Conservation (phyloP, 306 rosid genomes). For the Herpetospermum pedunculosum region DNA sequence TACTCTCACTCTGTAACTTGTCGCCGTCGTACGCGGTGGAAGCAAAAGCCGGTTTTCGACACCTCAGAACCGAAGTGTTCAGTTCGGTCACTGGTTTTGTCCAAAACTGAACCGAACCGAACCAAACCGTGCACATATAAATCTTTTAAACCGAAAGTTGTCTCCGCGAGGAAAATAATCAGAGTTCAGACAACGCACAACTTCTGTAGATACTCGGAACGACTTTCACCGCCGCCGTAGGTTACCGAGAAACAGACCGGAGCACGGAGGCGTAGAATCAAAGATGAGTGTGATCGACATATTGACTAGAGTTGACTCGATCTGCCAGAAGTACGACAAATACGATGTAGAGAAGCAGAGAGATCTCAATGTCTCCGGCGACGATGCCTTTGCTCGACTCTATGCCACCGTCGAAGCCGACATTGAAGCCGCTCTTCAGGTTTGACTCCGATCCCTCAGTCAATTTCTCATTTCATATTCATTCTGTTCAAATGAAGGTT, state of each 20-base stretch:
- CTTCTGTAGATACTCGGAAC: background rate
- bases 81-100: no score
- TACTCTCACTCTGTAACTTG: no score
- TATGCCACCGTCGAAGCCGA: conserved; percentile 63
- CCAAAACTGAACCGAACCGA: no score
- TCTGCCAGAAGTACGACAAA: conserved; percentile 87
- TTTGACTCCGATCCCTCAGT: conserved; percentile 5
- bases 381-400: conserved; percentile 87
- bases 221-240: background rate
- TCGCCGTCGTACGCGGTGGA: no score
- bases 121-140: no score
- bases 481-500: background rate
- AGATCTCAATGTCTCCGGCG: conserved; percentile 77
- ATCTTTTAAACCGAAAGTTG: no score
- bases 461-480: background rate
- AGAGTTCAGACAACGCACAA: background rate
- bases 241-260: background rate
- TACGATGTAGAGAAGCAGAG: conserved; percentile 77
- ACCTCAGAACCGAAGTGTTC: no score
- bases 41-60: no score
- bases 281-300: conserved; percentile 92
- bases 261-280: conserved; percentile 8
- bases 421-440: conserved; percentile 68
- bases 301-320: conserved; percentile 86
- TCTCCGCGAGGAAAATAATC: background rate